Evolutionary conservation across 495 filamentous ascomycete genomes (phyloP).

Genomic region (Penicillium paradoxum): DNA sequence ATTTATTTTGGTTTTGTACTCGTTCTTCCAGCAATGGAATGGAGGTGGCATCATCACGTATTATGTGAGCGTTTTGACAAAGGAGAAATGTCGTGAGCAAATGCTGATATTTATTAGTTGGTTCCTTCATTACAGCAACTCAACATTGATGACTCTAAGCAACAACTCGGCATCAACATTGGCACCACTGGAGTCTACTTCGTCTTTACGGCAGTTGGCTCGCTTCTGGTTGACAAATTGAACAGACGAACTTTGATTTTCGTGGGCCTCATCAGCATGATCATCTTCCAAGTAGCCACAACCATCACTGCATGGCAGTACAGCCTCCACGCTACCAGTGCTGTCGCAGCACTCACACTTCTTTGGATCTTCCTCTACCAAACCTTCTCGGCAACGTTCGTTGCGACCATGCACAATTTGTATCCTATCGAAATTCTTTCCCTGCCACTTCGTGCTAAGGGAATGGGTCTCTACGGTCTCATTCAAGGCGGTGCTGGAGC

Average conservation of each 20-base stretch:
- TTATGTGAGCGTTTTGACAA: slow-evolving; percentile 21
- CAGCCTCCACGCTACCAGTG: slow-evolving; percentile 13
- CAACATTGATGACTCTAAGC: slow-evolving; percentile 26
- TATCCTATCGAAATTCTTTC: slow-evolving; percentile 40
- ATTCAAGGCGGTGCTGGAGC: slow-evolving; percentile 39
- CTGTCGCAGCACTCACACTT: slow-evolving; percentile 31
- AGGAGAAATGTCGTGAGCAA: background rate
- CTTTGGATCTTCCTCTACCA: slow-evolving; percentile 42
- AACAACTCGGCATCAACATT: slow-evolving; percentile 33
- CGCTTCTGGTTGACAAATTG: slow-evolving; percentile 36
- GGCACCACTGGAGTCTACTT: slow-evolving; percentile 38
- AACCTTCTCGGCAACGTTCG: slow-evolving; percentile 32
- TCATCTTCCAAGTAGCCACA: slow-evolving; percentile 34
- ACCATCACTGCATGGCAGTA: slow-evolving; percentile 43
- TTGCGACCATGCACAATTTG: slow-evolving; percentile 44
- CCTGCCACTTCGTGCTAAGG: slow-evolving; percentile 36
- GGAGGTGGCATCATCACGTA: slow-evolving; percentile 41
- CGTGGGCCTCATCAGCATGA: slow-evolving; percentile 30
- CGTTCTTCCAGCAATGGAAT: slow-evolving; percentile 43
- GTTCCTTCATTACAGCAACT: slow-evolving; percentile 32
- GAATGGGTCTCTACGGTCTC: slow-evolving; percentile 39
- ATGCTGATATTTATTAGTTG: slow-evolving; percentile 24
- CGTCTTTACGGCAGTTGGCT: slow-evolving; percentile 36
- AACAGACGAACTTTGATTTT: slow-evolving; percentile 37
- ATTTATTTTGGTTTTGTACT: slow-evolving; percentile 37